phyloP scores from a whole-genome alignment of 1,284 basidiomycete genomes.

The Leccinum variabile region DNA sequence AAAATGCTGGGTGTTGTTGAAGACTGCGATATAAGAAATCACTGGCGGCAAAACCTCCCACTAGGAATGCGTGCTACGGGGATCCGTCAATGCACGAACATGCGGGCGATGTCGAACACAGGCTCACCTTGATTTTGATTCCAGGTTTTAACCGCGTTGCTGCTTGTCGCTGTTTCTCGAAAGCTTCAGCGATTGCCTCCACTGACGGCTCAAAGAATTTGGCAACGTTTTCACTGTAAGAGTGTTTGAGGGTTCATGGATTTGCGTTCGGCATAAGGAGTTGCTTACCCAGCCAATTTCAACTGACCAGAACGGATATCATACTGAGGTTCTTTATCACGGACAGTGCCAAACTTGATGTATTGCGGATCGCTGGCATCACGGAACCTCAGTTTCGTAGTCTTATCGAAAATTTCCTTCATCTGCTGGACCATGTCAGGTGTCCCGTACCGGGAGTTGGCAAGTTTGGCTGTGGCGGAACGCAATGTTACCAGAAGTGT shows the following conservation, averaged over 20 bases:
- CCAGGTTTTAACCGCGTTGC: constrained; percentile 11
- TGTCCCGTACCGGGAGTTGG: constrained; percentile 29
- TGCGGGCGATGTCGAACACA: neutral
- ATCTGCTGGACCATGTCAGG: constrained; percentile 43
- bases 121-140: constrained; percentile 35
- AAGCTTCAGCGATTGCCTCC: constrained; percentile 39
- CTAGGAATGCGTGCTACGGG: constrained; percentile 25
- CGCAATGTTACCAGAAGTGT: constrained; percentile 6
- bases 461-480: constrained; percentile 35
- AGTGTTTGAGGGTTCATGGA: neutral
- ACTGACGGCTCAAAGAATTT: constrained; percentile 49
- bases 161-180: constrained; percentile 36
- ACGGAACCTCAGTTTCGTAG: constrained; percentile 47
- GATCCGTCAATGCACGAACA: neutral
- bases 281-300: constrained; percentile 40
- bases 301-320: constrained; percentile 49
- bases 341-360: constrained; percentile 47
- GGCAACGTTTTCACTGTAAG: constrained; percentile 39
- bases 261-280: neutral
- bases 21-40: constrained; percentile 47
- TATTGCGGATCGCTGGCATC: constrained; percentile 40
- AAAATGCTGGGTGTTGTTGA: constrained; percentile 30
- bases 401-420: constrained; percentile 45
- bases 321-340: constrained; percentile 43
- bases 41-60: constrained; percentile 53